Conservation (phyloP, 2,329 filamentous ascomycete species). For the Rhexocercosporidium sp. region DNA sequence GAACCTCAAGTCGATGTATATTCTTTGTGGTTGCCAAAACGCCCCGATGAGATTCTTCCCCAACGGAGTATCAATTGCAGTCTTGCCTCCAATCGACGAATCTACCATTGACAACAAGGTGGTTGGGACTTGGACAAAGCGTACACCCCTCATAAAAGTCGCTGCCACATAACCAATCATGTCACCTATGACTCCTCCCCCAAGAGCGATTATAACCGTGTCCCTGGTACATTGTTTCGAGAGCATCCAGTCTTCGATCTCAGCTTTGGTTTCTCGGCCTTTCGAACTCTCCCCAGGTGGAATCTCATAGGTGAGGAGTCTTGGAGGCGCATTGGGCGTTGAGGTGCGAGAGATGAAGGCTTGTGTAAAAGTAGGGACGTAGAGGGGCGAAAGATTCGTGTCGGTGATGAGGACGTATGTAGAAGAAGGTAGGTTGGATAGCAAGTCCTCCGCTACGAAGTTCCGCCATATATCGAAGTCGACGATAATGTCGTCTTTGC, state of each 20-base stretch:
- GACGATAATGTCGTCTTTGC: conserved; percentile 87
- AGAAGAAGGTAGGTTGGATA: conserved; percentile 77
- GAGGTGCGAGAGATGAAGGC: conserved; percentile 59
- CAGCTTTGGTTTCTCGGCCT: conserved; percentile 88
- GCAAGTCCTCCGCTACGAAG: conserved; percentile 81
- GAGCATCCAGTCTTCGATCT: conserved; percentile 98
- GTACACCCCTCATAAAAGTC: conserved; percentile 97
- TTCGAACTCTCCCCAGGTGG: conserved; percentile 94
- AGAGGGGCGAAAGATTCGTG: conserved; percentile 83
- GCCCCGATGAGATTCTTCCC: conserved; percentile 96
- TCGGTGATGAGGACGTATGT: conserved; percentile 98
- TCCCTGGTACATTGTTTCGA: conserved; percentile 91
- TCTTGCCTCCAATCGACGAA: conserved; percentile 97
- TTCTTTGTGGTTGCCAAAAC: conserved; percentile 94
- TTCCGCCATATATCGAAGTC: conserved; percentile 88
- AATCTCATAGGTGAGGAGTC: conserved; percentile 84
- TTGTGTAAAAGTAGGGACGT: conserved; percentile 77
- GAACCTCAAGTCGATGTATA: conserved; percentile 94
- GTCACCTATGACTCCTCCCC: conserved; percentile 96
- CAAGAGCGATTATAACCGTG: conserved; percentile 91
- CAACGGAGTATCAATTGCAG: conserved; percentile 92
- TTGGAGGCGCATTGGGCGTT: conserved; percentile 52
- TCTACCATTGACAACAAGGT: conserved; percentile 97
- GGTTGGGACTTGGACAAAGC: conserved; percentile 95
- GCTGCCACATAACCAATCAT: conserved; percentile 97